Base-by-base conservation (phyloP, 345 rosid species). In the Ailanthus altissimus region DNA sequence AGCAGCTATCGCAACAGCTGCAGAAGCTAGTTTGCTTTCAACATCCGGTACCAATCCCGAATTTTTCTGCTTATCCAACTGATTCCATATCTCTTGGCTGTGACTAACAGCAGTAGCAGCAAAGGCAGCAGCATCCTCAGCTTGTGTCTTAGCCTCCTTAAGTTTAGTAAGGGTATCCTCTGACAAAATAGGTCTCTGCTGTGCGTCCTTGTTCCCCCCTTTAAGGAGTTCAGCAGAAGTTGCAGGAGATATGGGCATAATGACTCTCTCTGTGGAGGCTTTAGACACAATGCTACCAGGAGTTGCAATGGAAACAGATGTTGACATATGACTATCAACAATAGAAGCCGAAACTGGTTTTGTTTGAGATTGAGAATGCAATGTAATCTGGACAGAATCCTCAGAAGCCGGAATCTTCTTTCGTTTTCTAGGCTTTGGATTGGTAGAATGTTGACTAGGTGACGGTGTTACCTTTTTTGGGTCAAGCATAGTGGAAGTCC, bases 1-100 rank as follows among this genome's bases (percentile, higher is more conserved):
- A 40, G 97, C 92, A 57, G 97, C 90, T 72, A 89, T 79, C 21
- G 97, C 93, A 87, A 85, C 88, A 67, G 97, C 96, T 73, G 98
- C 98, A n/a, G 91, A 90, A 77, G 93, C 90, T 83, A 97, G 79
- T 73, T 83, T 90, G 67, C 83, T 84, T 85, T 94, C 93, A 73
- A 80, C 85, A 77, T 92, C 95, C 53, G 88, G 72, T 42, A 61
- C 85, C 79, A 87, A 83, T 58, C 90, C 88, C 56, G 89, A 77
- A 77, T 82, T 82, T 80, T 81, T 89, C 74, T 90, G 92, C 80
- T 79, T 83, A 61, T 83, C 90, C 79, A 97, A 81, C 85, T 81
- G 90, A 83, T 80, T 88, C 98, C 99, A 97, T 54, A 94, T 78
- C 58, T 84, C 89, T 79, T 86, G 90, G 21, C 93, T 80, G 54